phyloP scores from a whole-genome alignment of 441 rosid genomes.

The Pelargonium myrrhifolium region DNA sequence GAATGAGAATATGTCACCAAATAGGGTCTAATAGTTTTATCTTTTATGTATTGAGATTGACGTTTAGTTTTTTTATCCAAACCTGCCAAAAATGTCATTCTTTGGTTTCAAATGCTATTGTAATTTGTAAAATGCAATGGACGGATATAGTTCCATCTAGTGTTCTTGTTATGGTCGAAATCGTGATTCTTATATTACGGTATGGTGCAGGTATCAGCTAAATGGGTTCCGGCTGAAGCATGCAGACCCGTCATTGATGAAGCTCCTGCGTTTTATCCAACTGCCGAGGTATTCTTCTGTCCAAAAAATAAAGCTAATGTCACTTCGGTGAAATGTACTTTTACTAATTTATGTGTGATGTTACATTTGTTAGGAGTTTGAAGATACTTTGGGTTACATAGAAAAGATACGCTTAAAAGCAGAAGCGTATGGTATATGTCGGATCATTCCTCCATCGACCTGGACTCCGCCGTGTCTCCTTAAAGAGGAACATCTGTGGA shows the following conservation, averaged over 20 bases:
- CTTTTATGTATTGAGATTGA: not conserved
- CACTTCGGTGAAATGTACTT: slow-evolving; percentile 18
- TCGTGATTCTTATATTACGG: too few species aligned
- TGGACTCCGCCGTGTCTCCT: slow-evolving; percentile 97
- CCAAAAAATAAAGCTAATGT: slow-evolving; percentile 1
- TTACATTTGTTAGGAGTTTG: slow-evolving; percentile 71
- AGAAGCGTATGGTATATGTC: slow-evolving; percentile 93
- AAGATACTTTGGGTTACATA: slow-evolving; percentile 79
- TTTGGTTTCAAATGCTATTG: not conserved
- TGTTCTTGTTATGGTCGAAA: too few species aligned
- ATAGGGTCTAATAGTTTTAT: too few species aligned
- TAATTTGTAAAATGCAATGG: not conserved
- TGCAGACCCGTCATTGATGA: slow-evolving; percentile 68
- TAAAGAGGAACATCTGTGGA: slow-evolving; percentile 69
- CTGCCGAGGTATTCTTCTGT: slow-evolving; percentile 56
- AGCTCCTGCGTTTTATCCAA: slow-evolving; percentile 90
- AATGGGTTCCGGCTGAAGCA: slow-evolving; percentile 73
- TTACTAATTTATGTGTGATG: too few species aligned
- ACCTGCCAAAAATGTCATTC: not conserved
- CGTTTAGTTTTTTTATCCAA: not conserved
- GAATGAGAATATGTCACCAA: too few species aligned
- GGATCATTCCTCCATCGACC: slow-evolving; percentile 91
- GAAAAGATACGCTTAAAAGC: slow-evolving; percentile 76
- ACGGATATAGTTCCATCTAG: slow-evolving; percentile 1
- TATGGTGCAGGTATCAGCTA: slow-evolving; percentile 56